Conservation (phyloP, 257 asterid genomes). For the Perilla frutescens region DNA sequence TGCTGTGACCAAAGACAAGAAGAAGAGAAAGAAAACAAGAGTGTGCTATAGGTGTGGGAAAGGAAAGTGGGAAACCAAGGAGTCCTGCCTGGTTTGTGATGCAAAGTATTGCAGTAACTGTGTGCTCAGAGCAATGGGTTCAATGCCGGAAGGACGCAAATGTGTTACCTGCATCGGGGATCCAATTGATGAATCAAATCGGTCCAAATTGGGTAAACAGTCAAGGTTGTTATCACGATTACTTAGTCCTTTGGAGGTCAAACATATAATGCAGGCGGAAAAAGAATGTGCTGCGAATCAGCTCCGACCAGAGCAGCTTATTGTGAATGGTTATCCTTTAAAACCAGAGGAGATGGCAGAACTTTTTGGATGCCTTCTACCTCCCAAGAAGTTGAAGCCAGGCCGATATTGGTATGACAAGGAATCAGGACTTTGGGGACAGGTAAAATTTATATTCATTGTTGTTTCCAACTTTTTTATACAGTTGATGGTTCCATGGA, state of each 20-base stretch:
- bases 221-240: conserved; percentile 74
- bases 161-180: conserved; percentile 92
- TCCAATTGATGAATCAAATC: conserved; percentile 77
- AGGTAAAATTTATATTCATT: conserved; percentile 51
- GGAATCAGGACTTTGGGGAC: conserved; percentile 96
- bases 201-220: conserved; percentile 74
- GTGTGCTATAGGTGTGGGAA: conserved; percentile 87
- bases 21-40: conserved; percentile 69
- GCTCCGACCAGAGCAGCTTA: conserved; percentile 89
- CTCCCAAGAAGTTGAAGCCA: conserved; percentile 86
- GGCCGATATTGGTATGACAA: conserved; percentile 97
- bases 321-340: conserved; percentile 80
- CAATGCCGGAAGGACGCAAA: conserved; percentile 97
- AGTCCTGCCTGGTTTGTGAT: conserved; percentile 84
- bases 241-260: conserved; percentile 90
- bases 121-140: conserved; percentile 98
- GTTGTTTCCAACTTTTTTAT: not conserved
- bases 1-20: conserved; percentile 63
- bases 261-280: conserved; percentile 89
- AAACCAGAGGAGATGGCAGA: conserved; percentile 87
- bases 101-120: conserved; percentile 84
- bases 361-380: conserved; percentile 77
- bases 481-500: not conserved
- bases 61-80: conserved; percentile 92
- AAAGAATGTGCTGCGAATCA: conserved; percentile 89